Base-by-base conservation (phyloP, 495 filamentous ascomycete species). In the Pseudotulostoma volvatum region DNA sequence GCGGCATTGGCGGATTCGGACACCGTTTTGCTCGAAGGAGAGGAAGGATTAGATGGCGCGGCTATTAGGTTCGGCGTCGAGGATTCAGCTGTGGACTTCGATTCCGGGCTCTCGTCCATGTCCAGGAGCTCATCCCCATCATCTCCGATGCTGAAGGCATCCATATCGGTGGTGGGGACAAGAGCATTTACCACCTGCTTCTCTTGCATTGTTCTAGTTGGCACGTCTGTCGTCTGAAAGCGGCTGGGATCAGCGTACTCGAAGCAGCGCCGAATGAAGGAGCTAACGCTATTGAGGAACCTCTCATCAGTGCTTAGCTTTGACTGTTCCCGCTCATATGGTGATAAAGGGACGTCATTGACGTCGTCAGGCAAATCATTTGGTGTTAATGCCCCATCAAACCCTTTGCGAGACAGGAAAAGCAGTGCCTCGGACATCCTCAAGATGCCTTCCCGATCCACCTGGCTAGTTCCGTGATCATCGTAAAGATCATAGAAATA, bases 401-500 rank as follows among this genome's bases (percentile, higher is more conserved):
- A 70, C 1, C 87, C 90, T 38, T 85, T 62, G 4, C 90, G 71
- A 1, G 84, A 92, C 3, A 97, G 73, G 63, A 97, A 97, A 2
- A 97, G 65, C 21, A 97, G 65, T 0, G 86, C 85, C 60, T 97
- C 90, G 1, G 86, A 94, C 45, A 96, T 95, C 37, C 85, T 71
- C 33, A 97, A 61, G 40, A 97, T 96, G 13, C 90, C 90, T 57
- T 97, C 90, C 3, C 92, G 76, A 56, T 97, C 90, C n/a, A 97
- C 86, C 44, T 74, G 81, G 4, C 92, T 90, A 56, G 92, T 83
- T 1, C 77, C 74, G 51, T 83, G 77, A 47, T 97, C 88, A 54
- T 96, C 92, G 51, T 96, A 93, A 0, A 97, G 72, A 51, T 94
- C 78, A 47, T 96, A 97, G 60, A 96, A 97, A 54, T 95, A 96